A percentile compares a stretch with the other conserved stretches of the same genome.
These are phyloP conservation scores for Apiotrichum veenhuisii DNA, from an alignment of 1,284 basidiomycete species.

Conservation along the genomic window DNA sequence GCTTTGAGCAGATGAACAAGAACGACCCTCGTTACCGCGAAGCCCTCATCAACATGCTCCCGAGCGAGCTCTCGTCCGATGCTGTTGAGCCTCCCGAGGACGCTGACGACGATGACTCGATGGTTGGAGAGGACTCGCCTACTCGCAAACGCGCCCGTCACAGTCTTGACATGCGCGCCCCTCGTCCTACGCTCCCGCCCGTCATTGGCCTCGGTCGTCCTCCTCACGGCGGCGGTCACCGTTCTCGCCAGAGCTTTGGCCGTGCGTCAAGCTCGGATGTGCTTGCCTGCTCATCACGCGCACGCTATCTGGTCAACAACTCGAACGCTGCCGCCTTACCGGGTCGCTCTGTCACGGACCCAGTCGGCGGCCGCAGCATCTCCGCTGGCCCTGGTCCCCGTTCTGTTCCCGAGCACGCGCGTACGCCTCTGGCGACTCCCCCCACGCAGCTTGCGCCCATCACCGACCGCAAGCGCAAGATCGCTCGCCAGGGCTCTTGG, in stretches of 20 bases:
- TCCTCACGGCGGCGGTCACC: conserved; percentile 5
- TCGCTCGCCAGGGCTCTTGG: conserved; percentile 22
- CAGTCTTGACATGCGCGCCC: conserved; percentile 5
- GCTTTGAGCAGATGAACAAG: conserved; percentile 22
- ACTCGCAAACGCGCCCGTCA: conserved; percentile 22
- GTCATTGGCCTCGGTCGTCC: conserved; percentile 20
- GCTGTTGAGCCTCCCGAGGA: conserved; percentile 21
- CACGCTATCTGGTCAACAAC: conserved; percentile 14
- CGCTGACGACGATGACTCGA: conserved; percentile 17
- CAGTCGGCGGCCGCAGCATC: conserved; percentile 16
- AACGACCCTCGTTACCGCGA: conserved; percentile 25
- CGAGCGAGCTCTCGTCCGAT: conserved; percentile 21
- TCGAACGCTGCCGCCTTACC: not conserved
- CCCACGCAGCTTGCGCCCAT: not conserved
- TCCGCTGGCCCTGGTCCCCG: conserved; percentile 16
- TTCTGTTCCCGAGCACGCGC: conserved; percentile 10
- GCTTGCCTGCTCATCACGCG: conserved; percentile 22
- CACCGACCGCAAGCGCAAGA: conserved; percentile 17
- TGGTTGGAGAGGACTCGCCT: conserved; percentile 20
- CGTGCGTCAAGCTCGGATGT: conserved; percentile 21
- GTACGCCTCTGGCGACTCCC: not conserved
- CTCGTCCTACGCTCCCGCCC: conserved; percentile 18
- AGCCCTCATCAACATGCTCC: conserved; percentile 21
- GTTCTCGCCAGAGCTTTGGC: conserved; percentile 20
- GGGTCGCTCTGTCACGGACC: conserved; percentile 18